Base-by-base conservation (phyloP, 106 monocot species). In the Acorus gramineus region DNA sequence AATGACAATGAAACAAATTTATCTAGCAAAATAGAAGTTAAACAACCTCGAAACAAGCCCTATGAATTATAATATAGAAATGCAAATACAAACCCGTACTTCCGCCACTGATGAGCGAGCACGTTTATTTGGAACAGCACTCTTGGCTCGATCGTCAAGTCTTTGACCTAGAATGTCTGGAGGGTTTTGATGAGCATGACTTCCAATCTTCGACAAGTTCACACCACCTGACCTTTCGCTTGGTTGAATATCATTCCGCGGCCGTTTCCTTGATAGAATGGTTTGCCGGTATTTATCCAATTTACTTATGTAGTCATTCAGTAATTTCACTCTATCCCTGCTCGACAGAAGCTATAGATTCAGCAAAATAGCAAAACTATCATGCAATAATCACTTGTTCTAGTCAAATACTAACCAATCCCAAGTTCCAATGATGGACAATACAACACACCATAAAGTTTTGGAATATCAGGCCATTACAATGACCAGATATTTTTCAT, bases 51-150 rank as follows among this genome's bases (percentile, higher is more conserved):
- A 53, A 13, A 44, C 47, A 43, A 73, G 14, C 58, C 53, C 46
- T 50, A 1, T 28, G 28, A 28, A 28, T 28, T 1, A 28, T 28
- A 28, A 28, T 28, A 28, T 28, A 28, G 6, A 49, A 47, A 43
- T 59, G 49, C 46, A 80, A 64, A 76, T 74, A 90, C 86, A 77
- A 81, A 94, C 93, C 81, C 84, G 75, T 79, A 77, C 74, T 69
- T 95, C 95, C 49, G 69, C 79, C 72, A 86, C 62, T 12, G 95
- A 95, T 7, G 95, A 82, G 50, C 95, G 90, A 63, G 74, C 66
- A 49, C 95, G 95, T 61, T 82, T 90, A 68, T 81, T 95, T 49
- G 82, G 80, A 64, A 78, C 66, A 47, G 53, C 59, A 76, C 62
- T 82, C 70, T 83, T 95, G 11, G 89, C 64, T 57, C 86, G 74